Evolutionary conservation across 2,329 filamentous ascomycete genomes (phyloP).

Genomic region (Aspergillus bombycis): DNA sequence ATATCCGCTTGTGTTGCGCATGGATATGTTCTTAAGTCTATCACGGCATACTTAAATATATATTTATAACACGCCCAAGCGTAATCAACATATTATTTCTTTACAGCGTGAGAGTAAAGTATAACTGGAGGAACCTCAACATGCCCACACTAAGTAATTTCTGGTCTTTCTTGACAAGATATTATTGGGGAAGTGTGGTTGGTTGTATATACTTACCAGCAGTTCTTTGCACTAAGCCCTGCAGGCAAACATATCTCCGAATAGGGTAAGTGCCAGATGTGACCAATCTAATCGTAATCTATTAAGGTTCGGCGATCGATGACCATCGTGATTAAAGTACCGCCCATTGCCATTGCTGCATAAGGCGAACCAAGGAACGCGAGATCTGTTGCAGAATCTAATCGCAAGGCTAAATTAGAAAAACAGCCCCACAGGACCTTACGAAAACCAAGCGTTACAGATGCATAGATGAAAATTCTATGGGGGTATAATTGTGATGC

Average conservation of each 20-base stretch:
- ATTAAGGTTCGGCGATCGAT: background rate
- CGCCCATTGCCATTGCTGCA: background rate
- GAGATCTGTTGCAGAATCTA: background rate
- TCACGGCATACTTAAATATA: too few species aligned
- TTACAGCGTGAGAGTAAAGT: too few species aligned
- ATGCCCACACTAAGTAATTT: rapidly evolving
- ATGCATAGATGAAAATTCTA: background rate
- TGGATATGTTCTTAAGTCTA: too few species aligned
- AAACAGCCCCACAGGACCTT: background rate
- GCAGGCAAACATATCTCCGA: background rate
- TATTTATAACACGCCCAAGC: too few species aligned
- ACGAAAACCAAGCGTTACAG: background rate
- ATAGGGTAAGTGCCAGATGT: background rate
- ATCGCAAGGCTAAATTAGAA: background rate
- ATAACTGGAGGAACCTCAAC: too few species aligned
- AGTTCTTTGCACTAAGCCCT: background rate
- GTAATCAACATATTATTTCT: too few species aligned
- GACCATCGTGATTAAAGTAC: background rate
- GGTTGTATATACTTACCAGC: too few species aligned
- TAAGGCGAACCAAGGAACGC: background rate
- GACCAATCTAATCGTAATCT: background rate
- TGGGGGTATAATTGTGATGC: background rate
- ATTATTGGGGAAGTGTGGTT: too few species aligned
- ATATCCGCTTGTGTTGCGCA: too few species aligned
- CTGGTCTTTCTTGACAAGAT: too few species aligned